These are phyloP conservation scores for Lyophyllum atratum DNA, from an alignment of 768 basidiomycete genomes.

Conservation along the genomic window DNA sequence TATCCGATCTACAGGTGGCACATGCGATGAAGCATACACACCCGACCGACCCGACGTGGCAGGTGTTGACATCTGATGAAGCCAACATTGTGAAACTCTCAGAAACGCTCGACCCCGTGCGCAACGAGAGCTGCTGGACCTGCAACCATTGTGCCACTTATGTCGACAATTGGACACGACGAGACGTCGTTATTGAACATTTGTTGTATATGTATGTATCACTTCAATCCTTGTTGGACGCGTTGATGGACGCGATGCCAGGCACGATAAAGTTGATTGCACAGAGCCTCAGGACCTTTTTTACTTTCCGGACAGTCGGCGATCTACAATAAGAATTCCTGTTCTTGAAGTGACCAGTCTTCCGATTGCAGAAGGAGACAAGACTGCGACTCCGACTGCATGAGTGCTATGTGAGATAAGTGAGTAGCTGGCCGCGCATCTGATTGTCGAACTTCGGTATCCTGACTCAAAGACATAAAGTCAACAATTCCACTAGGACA, in stretches of 20 bases:
- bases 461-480: too few relatives aligned
- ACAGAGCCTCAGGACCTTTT: neutral
- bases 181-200: neutral
- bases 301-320: neutral
- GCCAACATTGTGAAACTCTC: neutral
- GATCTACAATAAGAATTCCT: neutral
- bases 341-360: neutral
- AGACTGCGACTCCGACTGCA: too few relatives aligned
- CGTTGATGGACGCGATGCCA: neutral
- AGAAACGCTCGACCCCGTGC: neutral
- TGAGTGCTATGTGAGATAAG: too few relatives aligned
- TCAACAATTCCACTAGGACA: too few relatives aligned
- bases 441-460: too few relatives aligned
- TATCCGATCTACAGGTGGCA: neutral
- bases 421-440: too few relatives aligned
- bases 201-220: neutral
- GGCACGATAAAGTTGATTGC: neutral
- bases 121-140: neutral
- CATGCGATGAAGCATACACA: neutral
- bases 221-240: neutral
- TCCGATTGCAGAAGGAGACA: too few relatives aligned
- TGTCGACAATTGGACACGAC: neutral
- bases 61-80: neutral
- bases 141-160: neutral
- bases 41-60: neutral